Evolutionary conservation across 257 asterid genomes (phyloP), one percentile per base, ranked within the genome.

Genomic region (Osmanthus fragrans): DNA sequence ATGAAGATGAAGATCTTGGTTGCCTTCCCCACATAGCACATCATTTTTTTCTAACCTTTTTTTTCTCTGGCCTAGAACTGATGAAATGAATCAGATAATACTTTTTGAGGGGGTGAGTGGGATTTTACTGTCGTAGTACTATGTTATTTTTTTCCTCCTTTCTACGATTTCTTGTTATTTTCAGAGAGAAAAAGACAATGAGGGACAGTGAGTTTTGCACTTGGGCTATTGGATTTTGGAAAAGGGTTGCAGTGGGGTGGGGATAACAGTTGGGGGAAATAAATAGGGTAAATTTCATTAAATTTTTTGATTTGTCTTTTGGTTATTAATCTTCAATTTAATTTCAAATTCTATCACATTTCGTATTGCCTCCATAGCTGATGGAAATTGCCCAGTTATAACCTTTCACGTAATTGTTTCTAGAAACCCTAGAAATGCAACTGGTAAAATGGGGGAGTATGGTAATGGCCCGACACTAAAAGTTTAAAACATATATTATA

Each of bases 1-100:
- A 93, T 88, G 92, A 93, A 90, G 83, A 93, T 83, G 96, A 93
- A 93, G 92, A 93, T 93, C 92, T 93, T 93, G 72, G 98, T 93
- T 18, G 98, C 98, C 81, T 93, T 93, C 18, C 98, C 98, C 29
- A 93, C 91, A 80, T 89, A 93, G 19, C 96, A 90, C 89, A 91
- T 85, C 80, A 70, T 84, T 70, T 73, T 67, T 68, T 29, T n/a
- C 8, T 1, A 27, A 45, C 7, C 33, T 72, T 5, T 8, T 12
- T 67, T 63, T 25, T 25, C 33, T 63, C 68, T 63, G 68, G 68
- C 19, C 11, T 25, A 25, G 34, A 25, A 21, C 4, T 27, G 19
- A 3, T 23, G 32, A 23, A 63, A 60, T 25, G 68, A 25, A 63
- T 25, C 68, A 25, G 33, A 63, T 7, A 27, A 63, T 23, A 0